These are phyloP conservation scores for Aspergillus ostianus DNA, from an alignment of 495 filamentous ascomycete genomes.

Conservation along the genomic window DNA sequence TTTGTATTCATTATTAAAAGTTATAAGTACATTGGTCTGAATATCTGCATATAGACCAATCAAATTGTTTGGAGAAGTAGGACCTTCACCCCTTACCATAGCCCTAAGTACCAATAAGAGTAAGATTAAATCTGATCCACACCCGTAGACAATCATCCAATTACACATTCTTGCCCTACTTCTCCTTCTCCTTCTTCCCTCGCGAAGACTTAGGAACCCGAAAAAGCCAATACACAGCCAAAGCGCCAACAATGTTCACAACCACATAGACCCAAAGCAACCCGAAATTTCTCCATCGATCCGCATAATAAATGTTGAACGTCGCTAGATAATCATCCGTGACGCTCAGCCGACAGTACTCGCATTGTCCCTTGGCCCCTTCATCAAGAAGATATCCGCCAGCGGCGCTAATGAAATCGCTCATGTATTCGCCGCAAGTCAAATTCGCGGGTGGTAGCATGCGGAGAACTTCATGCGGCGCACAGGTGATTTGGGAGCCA, in stretches of 20 bases:
- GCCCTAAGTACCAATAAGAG: no score
- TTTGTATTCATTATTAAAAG: no score
- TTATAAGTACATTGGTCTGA: no score
- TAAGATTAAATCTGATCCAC: no score
- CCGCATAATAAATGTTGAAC: constrained; percentile 44
- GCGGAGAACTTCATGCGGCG: constrained; percentile 29
- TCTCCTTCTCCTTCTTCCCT: neutral
- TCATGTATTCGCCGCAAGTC: constrained; percentile 56
- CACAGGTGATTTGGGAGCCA: constrained; percentile 33
- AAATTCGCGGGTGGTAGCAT: constrained; percentile 47
- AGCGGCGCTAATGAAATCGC: constrained; percentile 38
- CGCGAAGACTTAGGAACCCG: constrained; percentile 57
- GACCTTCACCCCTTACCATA: no score
- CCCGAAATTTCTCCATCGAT: constrained; percentile 65
- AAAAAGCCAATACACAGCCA: constrained; percentile 66
- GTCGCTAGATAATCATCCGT: constrained; percentile 12
- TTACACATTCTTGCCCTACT: neutral
- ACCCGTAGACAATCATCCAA: neutral
- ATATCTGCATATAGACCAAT: no score
- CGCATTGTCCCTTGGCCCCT: constrained; percentile 43
- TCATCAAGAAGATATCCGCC: constrained; percentile 56
- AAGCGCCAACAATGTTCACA: constrained; percentile 63
- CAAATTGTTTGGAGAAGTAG: no score
- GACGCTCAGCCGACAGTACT: constrained; percentile 51
- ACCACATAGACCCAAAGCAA: constrained; percentile 56